Conservation (phyloP, 2,329 filamentous ascomycete genomes). For the Neonectria ditissima region DNA sequence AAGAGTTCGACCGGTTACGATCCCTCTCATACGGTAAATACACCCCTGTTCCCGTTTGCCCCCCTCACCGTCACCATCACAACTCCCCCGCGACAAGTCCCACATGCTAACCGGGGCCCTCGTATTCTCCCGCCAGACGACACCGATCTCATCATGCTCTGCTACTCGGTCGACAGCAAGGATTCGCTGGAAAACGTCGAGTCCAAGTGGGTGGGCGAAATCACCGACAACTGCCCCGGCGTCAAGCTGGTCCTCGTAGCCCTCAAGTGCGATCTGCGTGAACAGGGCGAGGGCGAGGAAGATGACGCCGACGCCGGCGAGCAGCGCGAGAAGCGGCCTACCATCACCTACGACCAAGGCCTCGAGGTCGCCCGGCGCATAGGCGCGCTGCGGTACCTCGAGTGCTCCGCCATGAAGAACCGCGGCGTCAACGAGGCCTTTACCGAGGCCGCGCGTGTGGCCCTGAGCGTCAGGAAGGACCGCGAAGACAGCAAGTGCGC, state of each 20-base stretch:
- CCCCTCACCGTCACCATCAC: not conserved
- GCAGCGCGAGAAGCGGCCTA: slow-evolving; percentile 71
- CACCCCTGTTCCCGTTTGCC: not conserved
- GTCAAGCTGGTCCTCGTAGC: slow-evolving; percentile 96
- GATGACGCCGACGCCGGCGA: slow-evolving; percentile 68
- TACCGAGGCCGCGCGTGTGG: slow-evolving; percentile 95
- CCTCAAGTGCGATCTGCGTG: slow-evolving; percentile 95
- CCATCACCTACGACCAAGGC: slow-evolving; percentile 92
- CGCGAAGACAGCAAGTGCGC: slow-evolving; percentile 71
- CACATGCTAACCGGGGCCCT: slow-evolving; percentile 15
- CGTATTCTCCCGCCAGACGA: slow-evolving; percentile 64
- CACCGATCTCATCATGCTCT: slow-evolving; percentile 98
- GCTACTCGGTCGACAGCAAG: slow-evolving; percentile 96
- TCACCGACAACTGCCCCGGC: slow-evolving; percentile 95
- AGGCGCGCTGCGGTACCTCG: slow-evolving; percentile 92
- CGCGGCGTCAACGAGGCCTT: slow-evolving; percentile 98
- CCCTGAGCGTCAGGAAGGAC: slow-evolving; percentile 77
- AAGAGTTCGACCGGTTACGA: slow-evolving; percentile 97
- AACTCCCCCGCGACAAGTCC: not conserved
- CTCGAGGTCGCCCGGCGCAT: slow-evolving; percentile 92
- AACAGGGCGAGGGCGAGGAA: slow-evolving; percentile 74
- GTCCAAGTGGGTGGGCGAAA: slow-evolving; percentile 98
- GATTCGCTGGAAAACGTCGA: slow-evolving; percentile 98
- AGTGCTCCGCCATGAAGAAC: slow-evolving; percentile 99
- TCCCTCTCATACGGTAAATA: slow-evolving; percentile 89